Conservation (phyloP, 169 alveolate species). For the Eimeria zaria region DNA sequence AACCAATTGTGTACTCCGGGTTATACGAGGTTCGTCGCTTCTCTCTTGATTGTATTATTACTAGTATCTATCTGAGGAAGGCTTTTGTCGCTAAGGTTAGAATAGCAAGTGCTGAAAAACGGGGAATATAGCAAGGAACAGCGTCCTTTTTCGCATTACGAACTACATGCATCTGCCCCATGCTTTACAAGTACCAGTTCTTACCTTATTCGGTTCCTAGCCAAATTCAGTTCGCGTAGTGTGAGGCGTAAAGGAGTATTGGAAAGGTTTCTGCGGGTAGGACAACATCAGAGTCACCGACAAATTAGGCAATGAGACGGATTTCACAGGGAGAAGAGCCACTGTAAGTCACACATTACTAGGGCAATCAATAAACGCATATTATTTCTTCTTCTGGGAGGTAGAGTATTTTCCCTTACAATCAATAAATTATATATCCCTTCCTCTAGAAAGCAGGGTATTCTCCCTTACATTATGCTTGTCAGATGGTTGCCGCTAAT, state of each 20-base stretch:
- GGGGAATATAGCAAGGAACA: background rate
- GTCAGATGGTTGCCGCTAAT: constrained; percentile 60
- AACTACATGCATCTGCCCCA: background rate
- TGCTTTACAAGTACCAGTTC: background rate
- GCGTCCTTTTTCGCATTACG: background rate
- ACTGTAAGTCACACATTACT: background rate
- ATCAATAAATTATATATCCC: too few species aligned
- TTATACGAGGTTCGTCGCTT: too few species aligned
- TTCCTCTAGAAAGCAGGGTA: background rate
- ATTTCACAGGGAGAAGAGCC: background rate
- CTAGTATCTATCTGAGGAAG: background rate
- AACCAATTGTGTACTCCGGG: background rate
- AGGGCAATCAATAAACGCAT: background rate
- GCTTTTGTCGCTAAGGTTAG: background rate
- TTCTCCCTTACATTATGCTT: constrained; percentile 25
- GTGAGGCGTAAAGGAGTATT: constrained; percentile 59
- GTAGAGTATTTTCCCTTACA: too few species aligned
- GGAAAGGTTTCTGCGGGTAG: constrained; percentile 24
- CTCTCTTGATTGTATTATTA: background rate
- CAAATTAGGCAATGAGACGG: background rate
- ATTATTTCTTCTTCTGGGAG: too few species aligned
- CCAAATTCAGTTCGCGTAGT: constrained; percentile 6
- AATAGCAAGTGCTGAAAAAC: background rate
- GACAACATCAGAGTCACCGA: background rate
- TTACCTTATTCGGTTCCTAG: constrained; percentile 60